Conservation (phyloP, 768 basidiomycete species). For the Dacryopinax spathularia region DNA sequence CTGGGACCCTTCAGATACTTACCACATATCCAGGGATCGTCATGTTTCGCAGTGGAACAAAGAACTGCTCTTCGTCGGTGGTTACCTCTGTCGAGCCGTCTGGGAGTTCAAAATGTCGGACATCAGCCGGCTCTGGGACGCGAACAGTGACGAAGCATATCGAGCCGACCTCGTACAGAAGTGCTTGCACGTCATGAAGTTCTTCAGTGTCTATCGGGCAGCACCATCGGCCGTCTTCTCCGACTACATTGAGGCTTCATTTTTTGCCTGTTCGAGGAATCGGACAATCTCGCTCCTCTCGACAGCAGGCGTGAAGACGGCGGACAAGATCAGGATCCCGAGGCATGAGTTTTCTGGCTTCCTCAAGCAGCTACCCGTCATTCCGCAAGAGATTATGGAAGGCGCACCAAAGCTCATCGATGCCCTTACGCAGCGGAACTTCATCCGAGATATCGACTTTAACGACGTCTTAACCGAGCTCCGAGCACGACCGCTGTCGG, state of each 20-base stretch:
- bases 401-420: slow-evolving; percentile 48
- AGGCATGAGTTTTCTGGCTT: slow-evolving; percentile 59
- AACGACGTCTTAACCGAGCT: slow-evolving; percentile 73
- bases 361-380: slow-evolving; percentile 58
- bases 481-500: slow-evolving; percentile 47
- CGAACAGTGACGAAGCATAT: slow-evolving; percentile 18
- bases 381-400: slow-evolving; percentile 46
- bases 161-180: slow-evolving; percentile 38
- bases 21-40: slow-evolving; percentile 43
- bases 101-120: slow-evolving; percentile 69
- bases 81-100: slow-evolving; percentile 62
- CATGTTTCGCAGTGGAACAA: slow-evolving; percentile 66
- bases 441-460: slow-evolving; percentile 64
- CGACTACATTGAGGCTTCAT: slow-evolving; percentile 51
- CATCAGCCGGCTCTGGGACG: slow-evolving; percentile 47
- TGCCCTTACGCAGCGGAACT: slow-evolving; percentile 41
- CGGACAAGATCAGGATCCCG: slow-evolving; percentile 55
- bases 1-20: no score
- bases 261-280: slow-evolving; percentile 49
- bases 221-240: slow-evolving; percentile 78
- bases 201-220: slow-evolving; percentile 79
- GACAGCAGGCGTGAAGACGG: slow-evolving; percentile 52
- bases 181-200: slow-evolving; percentile 65
- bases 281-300: slow-evolving; percentile 57
- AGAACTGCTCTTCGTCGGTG: slow-evolving; percentile 74